Evolutionary conservation across 2,329 filamentous ascomycete genomes (phyloP), one percentile per base, ranked within the genome.

Genomic region (Fusarium staphyleae): DNA sequence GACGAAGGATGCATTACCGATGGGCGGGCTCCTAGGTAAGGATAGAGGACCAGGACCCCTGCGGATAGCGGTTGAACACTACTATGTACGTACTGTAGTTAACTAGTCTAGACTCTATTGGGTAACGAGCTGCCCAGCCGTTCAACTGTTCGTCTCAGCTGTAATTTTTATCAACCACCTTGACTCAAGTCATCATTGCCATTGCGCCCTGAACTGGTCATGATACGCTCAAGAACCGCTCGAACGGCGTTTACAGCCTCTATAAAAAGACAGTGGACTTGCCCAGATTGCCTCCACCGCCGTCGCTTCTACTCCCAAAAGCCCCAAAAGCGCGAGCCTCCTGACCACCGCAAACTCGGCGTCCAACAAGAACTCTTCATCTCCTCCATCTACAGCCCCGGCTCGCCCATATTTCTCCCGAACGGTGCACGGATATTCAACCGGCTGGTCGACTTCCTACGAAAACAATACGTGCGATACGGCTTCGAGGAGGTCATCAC

Each of bases 401-500:
- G 91, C 1, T 95, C 91, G 13, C 91, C 91, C 3, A 86, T 96
- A 10, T 91, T 96, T 67, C 81, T 93, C 5, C 91, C 91, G 16
- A 88, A 91, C 69, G 92, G 92, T 60, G 82, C 91, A 1, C 86
- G 87, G 51, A 84, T 96, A 64, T 92, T 96, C 77, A 93, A 95
- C 70, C 88, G 90, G 48, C 84, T 96, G 16, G 85, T 91, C 54
- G 82, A 87, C 35, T 96, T 95, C 69, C 80, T 96, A 49, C 88
- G 91, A 59, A 87, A 87, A 53, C 91, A 96, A 70, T 96, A 96
- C 69, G 84, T 88, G 19, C 84, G 87, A 60, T 95, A 93, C 74
- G 91, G 91, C 54, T 96, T 93, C 70, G 83, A 92, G 62, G 91
- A 96, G 72, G 91, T 96, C 60, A 87, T 96, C 65, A 95, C 91